Conservation (phyloP, 306 rosid species). For the Vigna angularis region DNA sequence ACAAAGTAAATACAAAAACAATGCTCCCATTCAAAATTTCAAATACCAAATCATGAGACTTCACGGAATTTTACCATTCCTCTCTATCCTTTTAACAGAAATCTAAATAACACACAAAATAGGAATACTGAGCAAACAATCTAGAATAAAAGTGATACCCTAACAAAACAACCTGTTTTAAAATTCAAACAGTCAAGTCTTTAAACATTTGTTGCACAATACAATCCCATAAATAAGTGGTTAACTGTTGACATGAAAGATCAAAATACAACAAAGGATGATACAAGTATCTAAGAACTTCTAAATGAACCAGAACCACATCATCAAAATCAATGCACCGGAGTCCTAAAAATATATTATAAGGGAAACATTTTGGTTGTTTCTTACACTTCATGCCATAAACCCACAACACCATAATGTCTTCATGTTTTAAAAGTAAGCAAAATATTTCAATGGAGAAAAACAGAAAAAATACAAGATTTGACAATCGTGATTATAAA, state of each 20-base stretch:
- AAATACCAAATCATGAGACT: not conserved
- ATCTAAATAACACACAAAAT: not conserved
- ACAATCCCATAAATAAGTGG: not conserved
- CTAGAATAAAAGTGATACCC: conserved; percentile 3
- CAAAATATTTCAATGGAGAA: not conserved
- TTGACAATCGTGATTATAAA: conserved; percentile 26
- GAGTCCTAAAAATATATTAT: not conserved
- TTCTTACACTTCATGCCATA: not conserved
- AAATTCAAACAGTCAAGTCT: not conserved
- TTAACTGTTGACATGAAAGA: not conserved
- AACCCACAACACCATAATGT: not conserved
- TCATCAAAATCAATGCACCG: not conserved
- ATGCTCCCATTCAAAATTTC: not conserved
- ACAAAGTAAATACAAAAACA: not conserved
- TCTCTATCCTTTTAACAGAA: not conserved
- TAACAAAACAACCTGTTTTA: not conserved
- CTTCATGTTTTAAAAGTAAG: not conserved
- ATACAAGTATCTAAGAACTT: not conserved
- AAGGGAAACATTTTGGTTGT: conserved; percentile 1
- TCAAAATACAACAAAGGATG: not conserved
- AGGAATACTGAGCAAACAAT: conserved; percentile 8
- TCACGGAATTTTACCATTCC: not conserved
- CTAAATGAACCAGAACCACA: not conserved
- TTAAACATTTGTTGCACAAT: not conserved
- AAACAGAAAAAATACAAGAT: not conserved